Percentiles rank a stretch among this genome's conserved stretches.
These are phyloP conservation scores for Boechera stricta DNA, from an alignment of 345 rosid species.

Conservation along the genomic window DNA sequence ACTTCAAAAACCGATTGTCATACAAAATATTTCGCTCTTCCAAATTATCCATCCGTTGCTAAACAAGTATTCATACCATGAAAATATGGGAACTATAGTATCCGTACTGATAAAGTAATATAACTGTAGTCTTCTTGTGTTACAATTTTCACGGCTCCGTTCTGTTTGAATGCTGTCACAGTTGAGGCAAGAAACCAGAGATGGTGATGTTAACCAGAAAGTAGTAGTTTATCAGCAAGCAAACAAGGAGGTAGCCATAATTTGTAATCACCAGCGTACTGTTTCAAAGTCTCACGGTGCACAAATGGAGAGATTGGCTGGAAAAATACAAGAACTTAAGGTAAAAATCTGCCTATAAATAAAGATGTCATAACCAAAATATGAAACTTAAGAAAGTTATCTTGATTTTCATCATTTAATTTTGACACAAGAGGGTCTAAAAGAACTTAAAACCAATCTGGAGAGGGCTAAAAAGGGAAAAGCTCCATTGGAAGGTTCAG, in stretches of 20 bases:
- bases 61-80: too few species aligned
- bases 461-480: constrained; percentile 84
- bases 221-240: constrained; percentile 70
- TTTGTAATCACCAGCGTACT: constrained; percentile 94
- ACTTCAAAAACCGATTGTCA: background rate
- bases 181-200: constrained; percentile 77
- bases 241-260: constrained; percentile 95
- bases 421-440: constrained; percentile 54
- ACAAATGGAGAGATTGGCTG: constrained; percentile 25
- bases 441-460: constrained; percentile 70
- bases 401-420: background rate
- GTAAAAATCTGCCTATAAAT: constrained; percentile 44
- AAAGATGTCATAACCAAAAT: constrained; percentile 7
- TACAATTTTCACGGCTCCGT: background rate
- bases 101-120: background rate
- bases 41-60: too few species aligned
- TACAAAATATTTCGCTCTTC: too few species aligned
- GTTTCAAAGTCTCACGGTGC: constrained; percentile 72
- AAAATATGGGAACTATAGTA: background rate
- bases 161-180: constrained; percentile 47
- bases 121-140: background rate
- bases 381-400: constrained; percentile 1
- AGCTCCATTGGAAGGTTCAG: constrained; percentile 72
- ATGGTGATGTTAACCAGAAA: constrained; percentile 80
- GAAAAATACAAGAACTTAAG: constrained; percentile 20